Conservation (phyloP, 1,284 basidiomycete species). For the Kwoniella shivajii region DNA sequence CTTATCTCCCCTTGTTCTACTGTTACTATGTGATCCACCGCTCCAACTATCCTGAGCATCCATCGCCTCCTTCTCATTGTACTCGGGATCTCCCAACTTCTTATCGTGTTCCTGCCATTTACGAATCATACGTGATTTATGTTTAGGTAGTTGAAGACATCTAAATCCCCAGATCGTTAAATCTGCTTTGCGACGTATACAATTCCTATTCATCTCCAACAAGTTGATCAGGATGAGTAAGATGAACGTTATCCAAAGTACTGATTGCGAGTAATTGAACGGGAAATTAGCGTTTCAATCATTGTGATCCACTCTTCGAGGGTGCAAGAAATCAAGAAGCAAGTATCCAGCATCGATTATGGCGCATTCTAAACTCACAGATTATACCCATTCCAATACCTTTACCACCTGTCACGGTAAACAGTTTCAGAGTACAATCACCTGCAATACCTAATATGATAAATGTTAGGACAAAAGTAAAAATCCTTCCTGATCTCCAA, state of each 20-base stretch:
- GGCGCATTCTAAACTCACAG: conserved; percentile 8
- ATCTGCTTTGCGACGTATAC: conserved; percentile 10
- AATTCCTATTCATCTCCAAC: conserved; percentile 13
- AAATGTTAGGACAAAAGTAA: conserved; percentile 13
- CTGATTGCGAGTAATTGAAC: neutral
- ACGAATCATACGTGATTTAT: conserved; percentile 1
- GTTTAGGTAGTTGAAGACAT: conserved; percentile 4
- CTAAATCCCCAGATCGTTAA: conserved; percentile 8
- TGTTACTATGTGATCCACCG: neutral
- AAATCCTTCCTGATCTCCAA: conserved; percentile 16
- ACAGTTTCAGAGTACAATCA: conserved; percentile 8
- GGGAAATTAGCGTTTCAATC: neutral
- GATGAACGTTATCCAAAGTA: conserved; percentile 16
- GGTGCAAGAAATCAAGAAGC: no score
- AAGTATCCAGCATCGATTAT: no score
- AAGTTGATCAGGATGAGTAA: conserved; percentile 10
- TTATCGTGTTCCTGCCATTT: conserved; percentile 11
- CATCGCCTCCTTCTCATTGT: neutral
- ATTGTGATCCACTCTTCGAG: no score
- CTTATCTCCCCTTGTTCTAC: neutral
- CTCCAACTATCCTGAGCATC: neutral
- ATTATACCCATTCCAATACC: conserved; percentile 14
- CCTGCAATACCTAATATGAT: conserved; percentile 17
- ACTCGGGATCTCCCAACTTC: neutral
- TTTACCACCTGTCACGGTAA: conserved; percentile 4